Evolutionary conservation across 345 rosid species (phyloP).

Genomic region (Jatropha curcas): DNA sequence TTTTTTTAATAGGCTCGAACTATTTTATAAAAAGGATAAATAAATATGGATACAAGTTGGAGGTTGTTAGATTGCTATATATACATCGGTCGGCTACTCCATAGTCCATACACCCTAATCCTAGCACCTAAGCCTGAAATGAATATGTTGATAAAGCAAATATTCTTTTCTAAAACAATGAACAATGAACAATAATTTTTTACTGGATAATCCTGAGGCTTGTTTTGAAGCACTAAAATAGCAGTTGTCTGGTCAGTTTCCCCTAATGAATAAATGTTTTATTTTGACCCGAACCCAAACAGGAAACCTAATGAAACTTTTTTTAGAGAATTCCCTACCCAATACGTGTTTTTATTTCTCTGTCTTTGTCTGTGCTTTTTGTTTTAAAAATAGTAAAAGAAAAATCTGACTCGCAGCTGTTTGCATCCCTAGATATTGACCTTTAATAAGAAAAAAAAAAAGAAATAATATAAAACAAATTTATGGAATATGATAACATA

Average conservation of each 20-base stretch:
- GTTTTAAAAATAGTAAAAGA: not conserved
- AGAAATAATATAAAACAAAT: too few relatives aligned
- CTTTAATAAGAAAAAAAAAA: not conserved
- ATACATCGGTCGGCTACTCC: too few relatives aligned
- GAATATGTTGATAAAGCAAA: too few relatives aligned
- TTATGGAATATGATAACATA: not conserved
- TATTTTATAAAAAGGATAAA: too few relatives aligned
- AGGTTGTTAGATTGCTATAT: too few relatives aligned
- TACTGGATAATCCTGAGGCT: not conserved
- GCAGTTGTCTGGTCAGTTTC: not conserved
- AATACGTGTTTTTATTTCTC: not conserved
- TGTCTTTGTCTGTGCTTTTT: not conserved
- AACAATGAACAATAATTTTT: too few relatives aligned
- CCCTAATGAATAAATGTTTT: not conserved
- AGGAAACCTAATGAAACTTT: not conserved
- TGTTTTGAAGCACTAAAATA: not conserved
- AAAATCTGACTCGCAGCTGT: not conserved
- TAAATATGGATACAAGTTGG: too few relatives aligned
- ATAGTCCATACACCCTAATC: too few relatives aligned
- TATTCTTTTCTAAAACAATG: too few relatives aligned
- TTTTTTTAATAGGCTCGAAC: too few relatives aligned
- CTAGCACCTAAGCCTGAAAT: too few relatives aligned
- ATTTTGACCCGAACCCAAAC: not conserved
- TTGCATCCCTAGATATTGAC: constrained; percentile 1
- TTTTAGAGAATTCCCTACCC: not conserved